Conservation (phyloP, 2,329 filamentous ascomycete genomes). For the Mycosphaerella sp. region DNA sequence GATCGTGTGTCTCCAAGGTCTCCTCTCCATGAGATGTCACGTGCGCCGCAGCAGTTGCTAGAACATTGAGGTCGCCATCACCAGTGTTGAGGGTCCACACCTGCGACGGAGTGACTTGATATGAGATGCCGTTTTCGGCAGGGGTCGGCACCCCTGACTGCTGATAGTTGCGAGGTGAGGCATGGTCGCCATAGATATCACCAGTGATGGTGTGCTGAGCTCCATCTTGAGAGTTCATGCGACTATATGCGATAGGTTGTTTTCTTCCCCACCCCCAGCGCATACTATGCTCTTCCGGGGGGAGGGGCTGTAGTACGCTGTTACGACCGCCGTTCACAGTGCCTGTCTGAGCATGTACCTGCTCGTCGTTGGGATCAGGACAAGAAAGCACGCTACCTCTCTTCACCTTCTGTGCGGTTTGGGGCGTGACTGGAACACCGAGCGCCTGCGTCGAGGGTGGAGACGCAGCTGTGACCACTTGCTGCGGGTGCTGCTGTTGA, state of each 20-base stretch:
- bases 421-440: neutral
- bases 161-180: neutral
- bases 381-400: neutral
- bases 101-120: neutral
- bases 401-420: slow-evolving; percentile 1
- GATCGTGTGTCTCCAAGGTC: neutral
- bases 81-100: neutral
- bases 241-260: neutral
- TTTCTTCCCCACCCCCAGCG: too few species aligned
- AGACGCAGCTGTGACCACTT: neutral
- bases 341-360: neutral
- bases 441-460: neutral
- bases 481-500: neutral
- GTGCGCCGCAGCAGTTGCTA: slow-evolving; percentile 1
- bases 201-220: neutral
- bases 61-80: slow-evolving; percentile 1
- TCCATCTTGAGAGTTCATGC: neutral
- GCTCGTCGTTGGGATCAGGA: neutral
- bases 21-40: neutral
- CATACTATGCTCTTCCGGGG: neutral
- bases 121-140: neutral
- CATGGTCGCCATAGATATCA: neutral
- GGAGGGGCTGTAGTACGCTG: neutral
- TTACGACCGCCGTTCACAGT: neutral
- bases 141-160: neutral